phyloP scores from a whole-genome alignment of 768 basidiomycete genomes.

The Lactarius trivialis region DNA sequence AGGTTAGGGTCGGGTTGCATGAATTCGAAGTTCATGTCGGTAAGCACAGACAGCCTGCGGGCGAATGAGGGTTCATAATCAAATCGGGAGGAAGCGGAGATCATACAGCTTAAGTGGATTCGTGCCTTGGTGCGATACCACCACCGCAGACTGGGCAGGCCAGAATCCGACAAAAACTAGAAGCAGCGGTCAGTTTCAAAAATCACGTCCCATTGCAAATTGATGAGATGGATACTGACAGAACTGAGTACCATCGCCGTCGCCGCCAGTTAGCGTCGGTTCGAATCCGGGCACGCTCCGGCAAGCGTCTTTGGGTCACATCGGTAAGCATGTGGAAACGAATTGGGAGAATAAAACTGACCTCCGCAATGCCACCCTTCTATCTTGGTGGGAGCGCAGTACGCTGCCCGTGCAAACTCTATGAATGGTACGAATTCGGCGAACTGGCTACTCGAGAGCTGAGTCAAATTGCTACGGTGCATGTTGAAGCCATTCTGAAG shows the following conservation, averaged over 20 bases:
- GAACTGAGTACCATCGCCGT: slow-evolving; percentile 41
- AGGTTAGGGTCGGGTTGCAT: slow-evolving; percentile 10
- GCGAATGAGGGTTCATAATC: neutral
- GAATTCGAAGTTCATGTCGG: slow-evolving; percentile 4
- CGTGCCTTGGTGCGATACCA: slow-evolving; percentile 22
- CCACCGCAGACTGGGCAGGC: slow-evolving; percentile 15
- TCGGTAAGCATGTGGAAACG: neutral
- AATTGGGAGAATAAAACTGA: slow-evolving; percentile 24
- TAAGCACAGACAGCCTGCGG: slow-evolving; percentile 14
- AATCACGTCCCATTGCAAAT: neutral
- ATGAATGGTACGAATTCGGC: slow-evolving; percentile 39
- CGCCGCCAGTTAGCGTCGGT: slow-evolving; percentile 39
- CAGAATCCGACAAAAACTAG: slow-evolving; percentile 23
- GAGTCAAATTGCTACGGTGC: slow-evolving; percentile 17
- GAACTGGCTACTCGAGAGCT: slow-evolving; percentile 31
- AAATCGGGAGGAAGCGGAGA: neutral
- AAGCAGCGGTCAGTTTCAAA: neutral
- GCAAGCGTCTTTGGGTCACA: slow-evolving; percentile 34
- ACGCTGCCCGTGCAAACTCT: slow-evolving; percentile 50
- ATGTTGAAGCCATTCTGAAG: neutral
- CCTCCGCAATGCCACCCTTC: slow-evolving; percentile 42
- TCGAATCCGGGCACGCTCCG: slow-evolving; percentile 37
- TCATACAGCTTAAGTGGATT: slow-evolving; percentile 17
- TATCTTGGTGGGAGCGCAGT: slow-evolving; percentile 38
- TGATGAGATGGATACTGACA: slow-evolving; percentile 31